Conservation (phyloP, 768 basidiomycete genomes). For the Termitomyces sp. region DNA sequence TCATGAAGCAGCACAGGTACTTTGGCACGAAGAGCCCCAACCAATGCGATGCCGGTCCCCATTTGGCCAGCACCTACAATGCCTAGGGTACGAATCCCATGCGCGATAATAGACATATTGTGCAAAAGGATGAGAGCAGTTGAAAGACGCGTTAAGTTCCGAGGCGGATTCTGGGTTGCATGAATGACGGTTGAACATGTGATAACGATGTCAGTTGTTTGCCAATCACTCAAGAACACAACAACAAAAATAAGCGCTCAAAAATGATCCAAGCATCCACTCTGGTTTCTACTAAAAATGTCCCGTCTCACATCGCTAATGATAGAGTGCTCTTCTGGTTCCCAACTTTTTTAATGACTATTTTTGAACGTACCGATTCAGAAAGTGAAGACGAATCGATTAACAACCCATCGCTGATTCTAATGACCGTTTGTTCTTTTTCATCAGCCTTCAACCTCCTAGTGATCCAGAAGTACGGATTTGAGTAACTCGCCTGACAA, state of each 20-base stretch:
- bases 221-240: neutral
- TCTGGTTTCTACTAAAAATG: neutral
- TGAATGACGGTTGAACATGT: neutral
- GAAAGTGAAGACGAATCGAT: too few relatives aligned
- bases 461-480: too few relatives aligned
- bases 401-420: too few relatives aligned
- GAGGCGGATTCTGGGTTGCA: neutral
- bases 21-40: conserved; percentile 79
- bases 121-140: neutral
- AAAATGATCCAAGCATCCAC: neutral
- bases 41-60: conserved; percentile 91
- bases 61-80: conserved; percentile 84
- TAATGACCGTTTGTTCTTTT: too few relatives aligned
- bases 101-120: conserved; percentile 52
- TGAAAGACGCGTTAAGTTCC: conserved; percentile 1
- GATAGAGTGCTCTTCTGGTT: neutral
- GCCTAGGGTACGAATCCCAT: conserved; percentile 71
- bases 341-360: neutral
- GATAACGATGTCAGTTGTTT: conserved; percentile 2
- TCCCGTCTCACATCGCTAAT: neutral
- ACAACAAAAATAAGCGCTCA: neutral
- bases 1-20: conserved; percentile 87
- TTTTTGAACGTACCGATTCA: too few relatives aligned
- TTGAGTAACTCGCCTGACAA: too few relatives aligned
- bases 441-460: too few relatives aligned